Conservation (phyloP, 1,284 basidiomycete species). For the Apiotrichum gracile region DNA sequence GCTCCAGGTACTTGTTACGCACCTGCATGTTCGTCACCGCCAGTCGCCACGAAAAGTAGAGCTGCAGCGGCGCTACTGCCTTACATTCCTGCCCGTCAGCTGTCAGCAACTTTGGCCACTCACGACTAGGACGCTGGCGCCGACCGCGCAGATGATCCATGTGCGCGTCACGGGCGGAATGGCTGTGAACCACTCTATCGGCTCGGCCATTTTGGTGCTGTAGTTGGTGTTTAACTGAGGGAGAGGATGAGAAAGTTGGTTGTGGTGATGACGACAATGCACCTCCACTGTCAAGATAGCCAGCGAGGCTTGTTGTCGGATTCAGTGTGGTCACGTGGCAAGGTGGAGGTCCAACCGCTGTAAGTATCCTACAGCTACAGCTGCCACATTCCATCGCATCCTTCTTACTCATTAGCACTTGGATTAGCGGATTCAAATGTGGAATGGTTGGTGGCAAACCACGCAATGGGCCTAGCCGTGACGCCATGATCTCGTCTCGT, state of each 20-base stretch:
- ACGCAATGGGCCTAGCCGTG: too few species aligned
- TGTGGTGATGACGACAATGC: neutral
- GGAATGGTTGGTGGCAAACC: too few species aligned
- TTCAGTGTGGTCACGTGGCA: too few species aligned
- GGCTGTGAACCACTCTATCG: conserved; percentile 61
- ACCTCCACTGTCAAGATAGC: too few species aligned
- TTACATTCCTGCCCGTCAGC: conserved; percentile 69
- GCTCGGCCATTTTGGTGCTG: conserved; percentile 25
- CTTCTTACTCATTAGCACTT: too few species aligned
- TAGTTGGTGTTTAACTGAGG: neutral
- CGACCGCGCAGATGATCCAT: conserved; percentile 71
- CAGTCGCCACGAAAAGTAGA: conserved; percentile 84
- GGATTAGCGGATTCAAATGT: too few species aligned
- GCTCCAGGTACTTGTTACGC: too few species aligned
- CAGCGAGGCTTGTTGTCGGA: too few species aligned
- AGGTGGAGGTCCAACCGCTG: too few species aligned
- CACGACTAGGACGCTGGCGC: conserved; percentile 77
- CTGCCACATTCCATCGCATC: too few species aligned
- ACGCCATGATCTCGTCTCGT: too few species aligned
- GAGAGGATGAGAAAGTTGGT: neutral
- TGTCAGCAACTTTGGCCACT: conserved; percentile 37
- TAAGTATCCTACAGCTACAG: too few species aligned
- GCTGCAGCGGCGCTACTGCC: conserved; percentile 76
- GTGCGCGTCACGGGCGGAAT: conserved; percentile 81
- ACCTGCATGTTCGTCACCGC: conserved; percentile 78